These are phyloP conservation scores for Coniochaeta ligniaria DNA, from an alignment of 2,329 filamentous ascomycete genomes.

Conservation along the genomic window DNA sequence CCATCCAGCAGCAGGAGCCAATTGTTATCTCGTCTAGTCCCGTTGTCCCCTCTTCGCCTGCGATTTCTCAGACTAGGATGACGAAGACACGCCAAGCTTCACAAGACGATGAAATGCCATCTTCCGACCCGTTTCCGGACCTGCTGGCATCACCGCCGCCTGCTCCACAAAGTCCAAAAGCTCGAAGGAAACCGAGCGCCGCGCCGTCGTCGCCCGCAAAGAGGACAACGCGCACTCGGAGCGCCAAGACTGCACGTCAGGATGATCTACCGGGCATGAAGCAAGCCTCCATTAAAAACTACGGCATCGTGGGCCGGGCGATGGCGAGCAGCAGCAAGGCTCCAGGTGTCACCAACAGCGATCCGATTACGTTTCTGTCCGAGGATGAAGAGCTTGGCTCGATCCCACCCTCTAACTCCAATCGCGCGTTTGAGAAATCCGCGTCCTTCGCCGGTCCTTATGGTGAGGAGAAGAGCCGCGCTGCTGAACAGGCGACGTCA, in stretches of 20 bases:
- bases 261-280: background rate
- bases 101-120: background rate
- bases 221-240: background rate
- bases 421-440: background rate
- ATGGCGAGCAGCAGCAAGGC: background rate
- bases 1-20: slow-evolving; percentile 6
- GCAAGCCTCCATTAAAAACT: background rate
- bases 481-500: background rate
- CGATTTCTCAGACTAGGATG: background rate
- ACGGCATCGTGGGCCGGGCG: background rate
- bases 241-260: background rate
- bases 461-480: background rate
- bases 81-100: background rate
- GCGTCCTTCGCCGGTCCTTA: background rate
- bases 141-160: background rate
- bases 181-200: background rate
- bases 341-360: background rate
- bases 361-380: background rate
- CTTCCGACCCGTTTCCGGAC: background rate
- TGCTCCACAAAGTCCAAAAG: background rate
- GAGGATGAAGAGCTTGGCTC: background rate
- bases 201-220: background rate
- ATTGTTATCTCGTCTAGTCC: slow-evolving; percentile 22
- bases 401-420: background rate
- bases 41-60: background rate